Evolutionary conservation across 1,139 yeast genomes (phyloP).

Genomic region (Pichiaceae sp.): DNA sequence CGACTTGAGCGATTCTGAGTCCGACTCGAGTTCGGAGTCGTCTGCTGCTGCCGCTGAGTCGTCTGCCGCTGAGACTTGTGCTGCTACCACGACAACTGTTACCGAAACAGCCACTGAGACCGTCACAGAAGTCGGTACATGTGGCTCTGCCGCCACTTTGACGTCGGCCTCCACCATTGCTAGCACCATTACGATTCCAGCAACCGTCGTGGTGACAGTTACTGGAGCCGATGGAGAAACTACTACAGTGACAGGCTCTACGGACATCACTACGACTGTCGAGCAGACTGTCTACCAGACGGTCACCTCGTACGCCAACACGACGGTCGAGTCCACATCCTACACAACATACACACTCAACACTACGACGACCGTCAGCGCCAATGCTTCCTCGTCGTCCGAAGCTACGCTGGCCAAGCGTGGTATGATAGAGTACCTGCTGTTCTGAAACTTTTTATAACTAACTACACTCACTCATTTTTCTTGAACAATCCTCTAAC

Average conservation of each 20-base stretch:
- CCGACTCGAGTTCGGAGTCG: conserved; percentile 9
- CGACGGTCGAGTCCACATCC: neutral
- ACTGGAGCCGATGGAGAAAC: conserved; percentile 20
- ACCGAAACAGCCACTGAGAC: conserved; percentile 11
- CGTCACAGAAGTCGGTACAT: neutral
- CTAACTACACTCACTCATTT: neutral
- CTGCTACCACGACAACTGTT: conserved; percentile 14
- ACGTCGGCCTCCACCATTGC: conserved; percentile 9
- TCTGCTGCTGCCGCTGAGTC: conserved; percentile 6
- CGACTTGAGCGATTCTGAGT: conserved; percentile 1
- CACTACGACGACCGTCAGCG: conserved; percentile 2
- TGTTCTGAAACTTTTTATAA: conserved; percentile 1
- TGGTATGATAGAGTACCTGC: neutral
- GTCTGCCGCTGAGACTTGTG: conserved; percentile 6
- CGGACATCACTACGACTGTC: conserved; percentile 20
- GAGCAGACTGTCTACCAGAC: conserved; percentile 15
- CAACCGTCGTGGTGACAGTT: conserved; percentile 23
- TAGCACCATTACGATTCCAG: conserved; percentile 21
- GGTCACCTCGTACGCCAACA: neutral
- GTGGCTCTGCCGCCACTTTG: conserved; percentile 6
- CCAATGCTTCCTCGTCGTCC: conserved; percentile 1
- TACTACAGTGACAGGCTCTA: conserved; percentile 20
- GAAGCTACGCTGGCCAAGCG: neutral
- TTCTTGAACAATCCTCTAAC: no score
- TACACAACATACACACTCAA: neutral